These are phyloP conservation scores for Raffaelea ambrosiae DNA, from an alignment of 2,329 filamentous ascomycete genomes.

Conservation along the genomic window DNA sequence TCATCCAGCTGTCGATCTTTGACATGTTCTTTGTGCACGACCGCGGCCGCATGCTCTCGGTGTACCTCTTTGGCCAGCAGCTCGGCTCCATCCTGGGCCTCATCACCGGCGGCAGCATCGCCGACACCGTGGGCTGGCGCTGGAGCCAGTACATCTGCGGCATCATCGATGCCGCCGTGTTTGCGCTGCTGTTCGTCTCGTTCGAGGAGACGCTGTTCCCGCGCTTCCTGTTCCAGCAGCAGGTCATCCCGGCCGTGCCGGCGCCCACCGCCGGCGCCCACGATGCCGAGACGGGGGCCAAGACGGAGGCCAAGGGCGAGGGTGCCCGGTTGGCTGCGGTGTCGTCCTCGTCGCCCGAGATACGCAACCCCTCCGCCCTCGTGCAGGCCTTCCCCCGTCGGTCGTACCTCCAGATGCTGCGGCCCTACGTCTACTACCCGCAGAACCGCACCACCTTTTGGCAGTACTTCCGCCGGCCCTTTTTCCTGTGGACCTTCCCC, in stretches of 20 bases:
- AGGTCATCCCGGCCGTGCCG: background rate
- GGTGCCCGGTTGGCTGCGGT: background rate
- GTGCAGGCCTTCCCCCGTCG: background rate
- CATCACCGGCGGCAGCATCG: background rate
- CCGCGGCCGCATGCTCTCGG: background rate
- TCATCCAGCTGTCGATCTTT: background rate
- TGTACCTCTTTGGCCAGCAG: background rate
- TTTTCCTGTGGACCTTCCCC: background rate
- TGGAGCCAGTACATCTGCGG: conserved; percentile 1
- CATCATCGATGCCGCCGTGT: background rate
- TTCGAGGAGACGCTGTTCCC: background rate
- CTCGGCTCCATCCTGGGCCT: background rate
- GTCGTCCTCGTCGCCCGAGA: background rate
- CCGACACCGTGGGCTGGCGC: conserved; percentile 1
- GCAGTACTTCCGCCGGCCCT: background rate
- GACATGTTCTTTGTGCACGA: conserved; percentile 1
- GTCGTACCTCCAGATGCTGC: background rate
- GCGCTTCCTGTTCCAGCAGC: background rate
- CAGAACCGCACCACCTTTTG: background rate
- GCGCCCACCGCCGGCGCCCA: background rate
- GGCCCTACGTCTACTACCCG: background rate
- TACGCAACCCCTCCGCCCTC: background rate
- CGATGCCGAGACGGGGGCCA: background rate
- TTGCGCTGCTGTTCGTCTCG: background rate
- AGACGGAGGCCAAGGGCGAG: background rate